These are phyloP conservation scores for Iris pallida DNA, from an alignment of 116 monocot genomes.

Conservation along the genomic window DNA sequence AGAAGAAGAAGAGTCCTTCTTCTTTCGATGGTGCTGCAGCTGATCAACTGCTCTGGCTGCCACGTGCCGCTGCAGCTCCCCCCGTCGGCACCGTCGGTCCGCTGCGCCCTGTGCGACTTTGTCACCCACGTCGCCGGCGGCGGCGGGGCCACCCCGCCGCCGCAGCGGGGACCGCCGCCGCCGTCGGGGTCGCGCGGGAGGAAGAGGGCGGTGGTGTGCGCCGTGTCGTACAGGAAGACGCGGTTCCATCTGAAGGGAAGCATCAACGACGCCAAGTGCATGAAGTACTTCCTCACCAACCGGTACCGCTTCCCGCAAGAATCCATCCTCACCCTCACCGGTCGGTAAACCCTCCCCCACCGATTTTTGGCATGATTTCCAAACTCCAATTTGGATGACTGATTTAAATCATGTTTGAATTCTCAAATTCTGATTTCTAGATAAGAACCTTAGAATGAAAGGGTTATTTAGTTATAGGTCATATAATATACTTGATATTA, in stretches of 20 bases:
- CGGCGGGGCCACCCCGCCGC: background rate
- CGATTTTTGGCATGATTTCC: too few species aligned
- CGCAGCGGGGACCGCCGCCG: background rate
- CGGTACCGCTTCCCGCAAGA: conserved; percentile 45
- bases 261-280: conserved; percentile 61
- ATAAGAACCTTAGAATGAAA: too few species aligned
- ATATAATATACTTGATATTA: too few species aligned
- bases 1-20: too few species aligned
- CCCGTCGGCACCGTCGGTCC: conserved; percentile 25
- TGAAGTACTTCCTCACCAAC: conserved; percentile 43
- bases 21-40: conserved; percentile 18
- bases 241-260: conserved; percentile 51
- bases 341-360: conserved; percentile 11
- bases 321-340: conserved; percentile 53
- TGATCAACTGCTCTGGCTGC: conserved; percentile 45
- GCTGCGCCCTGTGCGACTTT: conserved; percentile 41
- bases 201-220: conserved; percentile 35
- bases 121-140: conserved; percentile 27
- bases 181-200: conserved; percentile 16
- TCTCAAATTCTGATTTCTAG: too few species aligned
- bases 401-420: too few species aligned
- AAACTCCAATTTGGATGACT: too few species aligned
- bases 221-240: conserved; percentile 36
- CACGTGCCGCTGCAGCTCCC: conserved; percentile 40
- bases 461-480: too few species aligned